These are phyloP conservation scores for Botrytis tulipae DNA, from an alignment of 2,329 filamentous ascomycete species.

Conservation along the genomic window DNA sequence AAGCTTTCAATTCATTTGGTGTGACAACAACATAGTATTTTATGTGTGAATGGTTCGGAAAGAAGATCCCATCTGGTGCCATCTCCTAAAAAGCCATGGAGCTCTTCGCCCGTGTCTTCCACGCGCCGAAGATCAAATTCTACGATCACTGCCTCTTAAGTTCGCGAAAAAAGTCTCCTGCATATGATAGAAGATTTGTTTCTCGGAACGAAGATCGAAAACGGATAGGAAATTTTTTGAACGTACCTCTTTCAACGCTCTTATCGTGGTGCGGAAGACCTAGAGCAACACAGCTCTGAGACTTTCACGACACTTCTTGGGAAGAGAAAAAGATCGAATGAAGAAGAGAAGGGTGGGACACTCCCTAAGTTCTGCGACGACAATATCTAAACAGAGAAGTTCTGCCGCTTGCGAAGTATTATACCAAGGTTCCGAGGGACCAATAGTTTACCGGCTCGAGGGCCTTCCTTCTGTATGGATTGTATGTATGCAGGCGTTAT, in stretches of 20 bases:
- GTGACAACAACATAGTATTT: slow-evolving; percentile 19
- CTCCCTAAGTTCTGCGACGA: slow-evolving; percentile 23
- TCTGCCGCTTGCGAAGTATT: slow-evolving; percentile 21
- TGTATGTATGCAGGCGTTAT: slow-evolving; percentile 19
- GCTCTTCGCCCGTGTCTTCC: slow-evolving; percentile 17
- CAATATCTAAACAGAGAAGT: slow-evolving; percentile 21
- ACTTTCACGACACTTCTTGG: slow-evolving; percentile 26
- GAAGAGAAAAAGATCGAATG: not conserved
- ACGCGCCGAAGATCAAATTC: slow-evolving; percentile 8
- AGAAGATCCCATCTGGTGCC: slow-evolving; percentile 16
- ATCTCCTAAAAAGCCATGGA: slow-evolving; percentile 13
- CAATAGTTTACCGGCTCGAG: slow-evolving; percentile 18
- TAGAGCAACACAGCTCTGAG: slow-evolving; percentile 31
- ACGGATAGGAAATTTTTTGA: slow-evolving; percentile 3
- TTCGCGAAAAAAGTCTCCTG: slow-evolving; percentile 21
- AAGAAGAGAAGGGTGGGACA: slow-evolving; percentile 4
- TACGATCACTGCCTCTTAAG: slow-evolving; percentile 16
- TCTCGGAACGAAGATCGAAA: slow-evolving; percentile 14
- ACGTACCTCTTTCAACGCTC: slow-evolving; percentile 29
- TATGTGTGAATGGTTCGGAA: slow-evolving; percentile 14
- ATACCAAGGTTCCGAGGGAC: slow-evolving; percentile 11
- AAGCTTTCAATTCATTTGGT: slow-evolving; percentile 23
- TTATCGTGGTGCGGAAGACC: slow-evolving; percentile 29
- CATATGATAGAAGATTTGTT: slow-evolving; percentile 18
- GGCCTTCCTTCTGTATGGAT: slow-evolving; percentile 18